Evolutionary conservation across 495 filamentous ascomycete genomes (phyloP).

Genomic region (Neurospora sp.): DNA sequence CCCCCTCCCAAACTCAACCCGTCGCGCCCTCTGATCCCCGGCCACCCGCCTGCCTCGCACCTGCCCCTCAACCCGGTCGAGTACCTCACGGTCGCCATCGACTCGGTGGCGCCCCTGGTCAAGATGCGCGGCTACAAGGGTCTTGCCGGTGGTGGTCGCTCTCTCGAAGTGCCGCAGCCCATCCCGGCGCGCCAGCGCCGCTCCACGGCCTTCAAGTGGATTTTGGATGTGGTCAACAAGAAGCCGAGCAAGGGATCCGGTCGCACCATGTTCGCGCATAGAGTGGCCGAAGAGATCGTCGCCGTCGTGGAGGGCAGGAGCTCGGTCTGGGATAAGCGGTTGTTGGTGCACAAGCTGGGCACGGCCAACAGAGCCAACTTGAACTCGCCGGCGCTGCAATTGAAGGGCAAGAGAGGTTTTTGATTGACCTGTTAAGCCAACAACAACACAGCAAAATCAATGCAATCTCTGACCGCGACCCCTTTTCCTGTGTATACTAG

Average conservation of each 20-base stretch:
- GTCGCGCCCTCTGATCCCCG: conserved; percentile 58
- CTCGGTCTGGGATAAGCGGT: conserved; percentile 69
- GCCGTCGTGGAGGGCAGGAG: conserved; percentile 80
- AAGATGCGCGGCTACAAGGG: conserved; percentile 65
- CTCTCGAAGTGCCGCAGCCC: conserved; percentile 74
- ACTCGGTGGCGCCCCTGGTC: conserved; percentile 87
- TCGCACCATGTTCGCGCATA: conserved; percentile 53
- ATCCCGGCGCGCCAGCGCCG: conserved; percentile 64
- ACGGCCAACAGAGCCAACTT: conserved; percentile 67
- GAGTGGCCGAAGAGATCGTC: conserved; percentile 80
- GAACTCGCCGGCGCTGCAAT: conserved; percentile 13
- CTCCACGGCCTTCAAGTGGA: conserved; percentile 72
- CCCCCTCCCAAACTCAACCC: conserved; percentile 64
- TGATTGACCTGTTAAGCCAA: background rate
- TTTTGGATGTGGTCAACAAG: conserved; percentile 69
- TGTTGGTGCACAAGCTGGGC: conserved; percentile 60
- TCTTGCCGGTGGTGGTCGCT: conserved; percentile 72
- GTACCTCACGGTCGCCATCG: conserved; percentile 80
- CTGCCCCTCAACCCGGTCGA: conserved; percentile 67
- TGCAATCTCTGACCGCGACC: background rate
- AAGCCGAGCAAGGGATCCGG: conserved; percentile 55
- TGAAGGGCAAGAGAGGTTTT: background rate
- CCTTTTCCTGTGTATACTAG: background rate
- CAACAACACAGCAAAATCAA: background rate
- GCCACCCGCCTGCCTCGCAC: conserved; percentile 58